A percentile compares a stretch with the other conserved stretches of the same genome.
Evolutionary conservation across 1,284 basidiomycete genomes (phyloP).

Genomic region (Pseudozyma flocculosa): DNA sequence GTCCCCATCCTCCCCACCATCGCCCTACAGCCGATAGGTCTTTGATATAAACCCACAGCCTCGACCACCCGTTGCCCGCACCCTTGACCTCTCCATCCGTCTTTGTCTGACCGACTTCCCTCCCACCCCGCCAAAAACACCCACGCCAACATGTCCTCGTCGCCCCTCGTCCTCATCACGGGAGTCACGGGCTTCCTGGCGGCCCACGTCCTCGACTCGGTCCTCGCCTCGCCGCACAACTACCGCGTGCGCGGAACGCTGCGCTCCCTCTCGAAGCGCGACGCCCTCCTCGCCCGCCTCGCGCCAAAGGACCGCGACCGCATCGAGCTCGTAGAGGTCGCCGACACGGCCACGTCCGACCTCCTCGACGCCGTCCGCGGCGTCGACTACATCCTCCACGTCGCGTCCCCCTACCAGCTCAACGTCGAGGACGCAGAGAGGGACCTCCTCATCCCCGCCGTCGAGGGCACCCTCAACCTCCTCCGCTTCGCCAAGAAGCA

Average conservation of each 20-base stretch:
- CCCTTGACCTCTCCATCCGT: too few species aligned
- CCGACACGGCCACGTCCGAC: constrained; percentile 55
- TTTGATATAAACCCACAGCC: too few species aligned
- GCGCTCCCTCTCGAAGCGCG: constrained; percentile 36
- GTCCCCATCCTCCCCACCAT: too few species aligned
- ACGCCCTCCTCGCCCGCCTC: constrained; percentile 35
- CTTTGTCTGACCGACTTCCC: too few species aligned
- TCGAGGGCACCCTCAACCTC: constrained; percentile 56
- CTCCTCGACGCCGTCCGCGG: constrained; percentile 52
- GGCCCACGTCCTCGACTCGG: constrained; percentile 42
- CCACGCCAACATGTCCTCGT: neutral
- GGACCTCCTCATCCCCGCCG: constrained; percentile 56
- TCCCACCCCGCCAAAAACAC: too few species aligned
- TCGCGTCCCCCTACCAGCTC: constrained; percentile 48
- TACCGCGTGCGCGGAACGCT: constrained; percentile 50
- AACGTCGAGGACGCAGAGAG: constrained; percentile 51
- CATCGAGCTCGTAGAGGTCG: constrained; percentile 49
- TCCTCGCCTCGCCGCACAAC: constrained; percentile 34
- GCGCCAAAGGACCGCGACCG: constrained; percentile 22
- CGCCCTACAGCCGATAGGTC: too few species aligned
- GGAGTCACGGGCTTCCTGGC: constrained; percentile 51
- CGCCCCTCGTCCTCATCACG: constrained; percentile 41
- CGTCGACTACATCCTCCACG: constrained; percentile 35
- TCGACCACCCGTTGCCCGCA: too few species aligned
- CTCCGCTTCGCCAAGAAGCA: constrained; percentile 46